Conservation (phyloP, 257 asterid genomes). For the Rauvolfia tetraphylla region DNA sequence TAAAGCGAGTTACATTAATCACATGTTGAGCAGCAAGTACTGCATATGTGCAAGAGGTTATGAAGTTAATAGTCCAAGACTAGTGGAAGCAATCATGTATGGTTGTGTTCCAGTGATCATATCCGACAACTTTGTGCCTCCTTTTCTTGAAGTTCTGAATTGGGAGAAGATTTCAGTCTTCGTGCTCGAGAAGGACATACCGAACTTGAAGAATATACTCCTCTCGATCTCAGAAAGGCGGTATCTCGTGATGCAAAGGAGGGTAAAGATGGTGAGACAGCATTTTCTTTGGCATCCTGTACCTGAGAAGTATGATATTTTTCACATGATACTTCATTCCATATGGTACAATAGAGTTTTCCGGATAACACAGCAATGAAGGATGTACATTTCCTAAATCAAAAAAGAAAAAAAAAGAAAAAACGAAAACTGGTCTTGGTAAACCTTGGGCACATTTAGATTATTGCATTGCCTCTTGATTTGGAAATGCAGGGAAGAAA, state of each 20-base stretch:
- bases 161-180: slow-evolving; percentile 77
- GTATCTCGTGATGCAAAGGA: slow-evolving; percentile 51
- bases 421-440: too few species aligned
- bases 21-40: slow-evolving; percentile 77
- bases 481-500: too few species aligned
- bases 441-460: too few species aligned
- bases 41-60: slow-evolving; percentile 77
- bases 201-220: slow-evolving; percentile 63
- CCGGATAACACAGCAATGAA: slow-evolving; percentile 25
- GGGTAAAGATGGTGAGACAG: slow-evolving; percentile 56
- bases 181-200: slow-evolving; percentile 64
- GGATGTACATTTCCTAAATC: background rate
- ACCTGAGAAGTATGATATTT: slow-evolving; percentile 54
- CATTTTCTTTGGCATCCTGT: slow-evolving; percentile 66
- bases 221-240: slow-evolving; percentile 45
- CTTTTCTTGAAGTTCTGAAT: slow-evolving; percentile 63
- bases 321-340: slow-evolving; percentile 76
- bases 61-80: slow-evolving; percentile 69
- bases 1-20: slow-evolving; percentile 29
- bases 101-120: slow-evolving; percentile 79
- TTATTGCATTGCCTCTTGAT: too few species aligned
- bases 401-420: too few species aligned
- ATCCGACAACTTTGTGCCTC: slow-evolving; percentile 70
- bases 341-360: slow-evolving; percentile 67
- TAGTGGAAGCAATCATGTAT: slow-evolving; percentile 64